These are phyloP conservation scores for Iris macrosiphon DNA, from an alignment of 106 monocot genomes.

Conservation along the genomic window DNA sequence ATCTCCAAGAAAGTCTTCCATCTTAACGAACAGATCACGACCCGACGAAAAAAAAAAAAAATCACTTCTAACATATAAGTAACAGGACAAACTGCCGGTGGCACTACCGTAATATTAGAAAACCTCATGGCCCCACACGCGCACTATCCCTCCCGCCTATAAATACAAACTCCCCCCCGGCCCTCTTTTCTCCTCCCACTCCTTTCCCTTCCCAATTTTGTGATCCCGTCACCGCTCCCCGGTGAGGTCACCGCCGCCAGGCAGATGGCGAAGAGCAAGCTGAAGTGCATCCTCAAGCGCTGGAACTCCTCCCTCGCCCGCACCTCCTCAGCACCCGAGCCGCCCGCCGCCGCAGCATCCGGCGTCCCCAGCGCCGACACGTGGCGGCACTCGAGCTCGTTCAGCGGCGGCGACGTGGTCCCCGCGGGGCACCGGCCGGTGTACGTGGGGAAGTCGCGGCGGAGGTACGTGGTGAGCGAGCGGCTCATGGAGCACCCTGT, in stretches of 20 bases:
- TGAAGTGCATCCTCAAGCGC: slow-evolving; percentile 70
- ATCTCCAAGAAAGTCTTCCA: too few species aligned
- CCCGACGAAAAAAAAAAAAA: too few species aligned
- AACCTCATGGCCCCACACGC: too few species aligned
- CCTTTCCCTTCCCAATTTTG: too few species aligned
- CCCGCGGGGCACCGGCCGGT: slow-evolving; percentile 35
- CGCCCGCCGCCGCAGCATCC: background rate
- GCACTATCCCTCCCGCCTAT: too few species aligned
- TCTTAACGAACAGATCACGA: too few species aligned
- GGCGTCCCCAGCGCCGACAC: too few species aligned
- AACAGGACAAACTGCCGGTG: too few species aligned
- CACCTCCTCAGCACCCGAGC: background rate
- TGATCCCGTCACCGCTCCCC: background rate
- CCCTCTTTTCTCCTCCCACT: too few species aligned
- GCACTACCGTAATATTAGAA: too few species aligned
- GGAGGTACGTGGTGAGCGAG: slow-evolving; percentile 41
- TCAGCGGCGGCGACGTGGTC: slow-evolving; percentile 17
- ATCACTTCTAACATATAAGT: too few species aligned
- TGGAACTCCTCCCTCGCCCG: slow-evolving; percentile 39
- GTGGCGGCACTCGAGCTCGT: slow-evolving; percentile 15
- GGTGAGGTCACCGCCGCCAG: background rate
- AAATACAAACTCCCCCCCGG: too few species aligned
- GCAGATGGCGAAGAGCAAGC: slow-evolving; percentile 35
- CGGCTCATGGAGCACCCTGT: slow-evolving; percentile 35
- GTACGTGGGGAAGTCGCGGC: slow-evolving; percentile 56